Evolutionary conservation across 2,329 filamentous ascomycete genomes (phyloP), one percentile per base, ranked within the genome.

Genomic region (Phialophora expanda): DNA sequence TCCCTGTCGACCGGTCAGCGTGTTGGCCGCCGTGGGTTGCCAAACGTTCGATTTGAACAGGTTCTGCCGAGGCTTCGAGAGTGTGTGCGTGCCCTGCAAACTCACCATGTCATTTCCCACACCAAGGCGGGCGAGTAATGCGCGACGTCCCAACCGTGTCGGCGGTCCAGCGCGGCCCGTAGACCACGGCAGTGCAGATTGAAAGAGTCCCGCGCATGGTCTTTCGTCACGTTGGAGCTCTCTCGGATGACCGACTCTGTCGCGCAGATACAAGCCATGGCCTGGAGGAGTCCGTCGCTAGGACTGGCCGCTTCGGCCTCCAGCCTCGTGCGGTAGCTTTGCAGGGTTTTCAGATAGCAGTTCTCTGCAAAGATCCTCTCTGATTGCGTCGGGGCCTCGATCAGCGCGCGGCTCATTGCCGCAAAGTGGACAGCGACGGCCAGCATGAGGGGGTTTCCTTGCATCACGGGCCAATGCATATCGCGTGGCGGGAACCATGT

Each of bases 61-160:
- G 8, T 34, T 34, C 32, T 34, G 32, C 32, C 32, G 32, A 34
- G 3, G 28, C 3, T 2, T 28, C 28, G 6, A 28, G 9, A 34
- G 32, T 34, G 32, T 34, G 1, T 12, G 32, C 9, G 3, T 4
- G 11, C n/a, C n/a, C n/a, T n/a, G 30, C 17, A 4, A 7, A 44
- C 55, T 56, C 32, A 56, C 55, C 55, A 56, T 34, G 20, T 56
- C 30, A 56, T 38, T 17, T 56, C 55, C 17, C 12, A 56, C 55
- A 17, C 30, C 22, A 56, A 14, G 6, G 55, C 55, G 12, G 55
- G 55, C 3, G 28, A 41, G 55, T 56, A 56, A 17, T 56, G 55
- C 55, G 32, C 32, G 17, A 56, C 20, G 20, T 41, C 32, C 55
- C 55, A 56, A 4, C 55, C 55, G 20, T 56, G 32, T 12, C 55